Evolutionary conservation across 495 filamentous ascomycete species (phyloP), one percentile per base, ranked within the genome.

Genomic region (Parathielavia appendiculata): DNA sequence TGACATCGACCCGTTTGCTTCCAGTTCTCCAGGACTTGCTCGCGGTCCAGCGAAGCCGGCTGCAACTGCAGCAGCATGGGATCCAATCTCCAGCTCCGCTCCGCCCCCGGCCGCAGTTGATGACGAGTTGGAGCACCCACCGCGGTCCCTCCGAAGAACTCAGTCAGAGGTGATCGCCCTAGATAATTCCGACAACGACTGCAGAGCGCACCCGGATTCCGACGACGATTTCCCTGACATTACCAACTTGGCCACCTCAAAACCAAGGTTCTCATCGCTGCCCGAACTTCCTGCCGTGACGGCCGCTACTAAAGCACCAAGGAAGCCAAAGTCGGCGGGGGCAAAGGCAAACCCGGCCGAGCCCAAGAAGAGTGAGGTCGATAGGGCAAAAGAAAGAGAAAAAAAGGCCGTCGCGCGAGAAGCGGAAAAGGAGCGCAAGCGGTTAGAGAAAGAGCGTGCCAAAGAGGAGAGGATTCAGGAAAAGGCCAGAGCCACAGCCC

Each of bases 401-500:
- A 63, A 73, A 40, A 76, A 69, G 54, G 66, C 67, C 11, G 71
- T 67, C 11, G 69, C 61, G 12, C 74, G 76, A 58, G 83, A 86
- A 40, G 82, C 79, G 0, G 82, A 83, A 70, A 66, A 57, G 48
- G 81, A 83, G 40, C 75, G 73, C 54, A 71, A 83, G 71, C 65
- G 71, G 56, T 20, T 67, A 57, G 67, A 83, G 67, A 75, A 79
- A 73, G 58, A 82, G 75, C 67, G 77, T 72, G 68, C 75, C 63
- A 72, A 85, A 61, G 81, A 81, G 63, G 79, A 86, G 53, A 84
- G 81, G 63, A 81, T 78, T 1, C 74, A 71, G 45, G 82, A 89
- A 64, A 92, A 86, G 66, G 80, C 86, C 52, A 74, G 74, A 12
- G 86, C 82, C 14, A 81, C 83, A 13, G 88, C 91, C 41, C 73